Conservation (phyloP, 2,329 filamentous ascomycete genomes). For the Apiospora kogelbergensis region DNA sequence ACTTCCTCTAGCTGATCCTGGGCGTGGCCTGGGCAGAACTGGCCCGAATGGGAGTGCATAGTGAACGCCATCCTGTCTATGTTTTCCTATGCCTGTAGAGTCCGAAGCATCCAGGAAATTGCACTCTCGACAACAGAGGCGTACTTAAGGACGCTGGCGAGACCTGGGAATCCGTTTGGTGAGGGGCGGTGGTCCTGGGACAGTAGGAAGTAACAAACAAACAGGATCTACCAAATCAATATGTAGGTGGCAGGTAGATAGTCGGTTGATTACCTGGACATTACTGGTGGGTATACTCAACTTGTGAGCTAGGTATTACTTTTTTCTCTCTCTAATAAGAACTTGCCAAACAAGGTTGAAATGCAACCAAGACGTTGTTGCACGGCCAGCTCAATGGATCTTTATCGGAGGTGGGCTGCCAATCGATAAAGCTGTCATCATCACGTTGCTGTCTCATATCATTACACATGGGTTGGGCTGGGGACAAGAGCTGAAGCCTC, state of each 20-base stretch:
- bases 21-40: conserved; percentile 93
- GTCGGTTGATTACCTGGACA: background rate
- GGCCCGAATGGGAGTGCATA: conserved; percentile 96
- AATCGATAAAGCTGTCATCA: conserved; percentile 10
- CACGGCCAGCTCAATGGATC: background rate
- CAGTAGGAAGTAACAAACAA: background rate
- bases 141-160: background rate
- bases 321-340: background rate
- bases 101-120: background rate
- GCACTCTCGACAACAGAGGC: background rate
- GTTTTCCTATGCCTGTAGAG: too few species aligned
- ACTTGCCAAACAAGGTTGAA: background rate
- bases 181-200: background rate
- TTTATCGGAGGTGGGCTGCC: background rate
- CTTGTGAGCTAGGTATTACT: background rate
- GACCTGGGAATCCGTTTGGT: background rate
- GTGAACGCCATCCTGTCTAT: conserved; percentile 78
- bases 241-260: background rate
- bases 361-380: background rate
- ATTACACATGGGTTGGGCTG: background rate
- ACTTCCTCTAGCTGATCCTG: conserved; percentile 82
- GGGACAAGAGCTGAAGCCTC: background rate
- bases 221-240: background rate
- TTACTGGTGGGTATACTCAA: background rate
- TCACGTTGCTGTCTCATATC: background rate